phyloP scores from a whole-genome alignment of 306 rosid genomes.

The Cyamopsis tetragonoloba region DNA sequence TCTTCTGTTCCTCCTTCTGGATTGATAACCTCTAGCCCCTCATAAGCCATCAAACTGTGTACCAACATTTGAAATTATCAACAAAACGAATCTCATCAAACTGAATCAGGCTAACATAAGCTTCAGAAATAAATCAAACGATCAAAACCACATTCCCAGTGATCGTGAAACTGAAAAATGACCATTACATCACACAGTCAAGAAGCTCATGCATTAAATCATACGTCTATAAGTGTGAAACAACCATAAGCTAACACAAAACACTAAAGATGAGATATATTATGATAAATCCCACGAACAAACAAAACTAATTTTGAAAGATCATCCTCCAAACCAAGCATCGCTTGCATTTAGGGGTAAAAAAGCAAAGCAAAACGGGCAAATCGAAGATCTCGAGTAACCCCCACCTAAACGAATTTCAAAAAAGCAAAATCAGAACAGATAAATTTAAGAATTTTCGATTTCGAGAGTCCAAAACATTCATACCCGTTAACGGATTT shows the following conservation, averaged over 20 bases:
- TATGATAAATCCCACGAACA: not conserved
- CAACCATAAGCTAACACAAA: conserved; percentile 10
- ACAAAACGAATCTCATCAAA: conserved; percentile 14
- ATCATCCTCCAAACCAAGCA: conserved; percentile 4
- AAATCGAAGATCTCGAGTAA: conserved; percentile 5
- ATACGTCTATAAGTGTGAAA: not conserved
- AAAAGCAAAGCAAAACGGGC: not conserved
- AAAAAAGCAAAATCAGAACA: not conserved
- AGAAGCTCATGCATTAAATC: not conserved
- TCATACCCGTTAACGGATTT: conserved; percentile 75
- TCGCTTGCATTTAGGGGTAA: conserved; percentile 4
- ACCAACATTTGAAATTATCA: not conserved
- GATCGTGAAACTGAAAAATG: not conserved
- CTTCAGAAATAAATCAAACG: conserved; percentile 14
- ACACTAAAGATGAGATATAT: not conserved
- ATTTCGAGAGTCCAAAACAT: not conserved
- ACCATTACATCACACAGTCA: not conserved
- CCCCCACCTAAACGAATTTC: conserved; percentile 4
- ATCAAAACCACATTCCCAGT: conserved; percentile 13
- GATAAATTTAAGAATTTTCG: not conserved
- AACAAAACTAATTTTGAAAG: not conserved
- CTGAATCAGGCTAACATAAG: not conserved
- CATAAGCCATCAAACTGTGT: conserved; percentile 43
- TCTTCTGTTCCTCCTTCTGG: conserved; percentile 98
- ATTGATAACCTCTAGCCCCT: conserved; percentile 91